Conservation (phyloP, 495 filamentous ascomycete genomes). For the Annulohypoxylon nitens region DNA sequence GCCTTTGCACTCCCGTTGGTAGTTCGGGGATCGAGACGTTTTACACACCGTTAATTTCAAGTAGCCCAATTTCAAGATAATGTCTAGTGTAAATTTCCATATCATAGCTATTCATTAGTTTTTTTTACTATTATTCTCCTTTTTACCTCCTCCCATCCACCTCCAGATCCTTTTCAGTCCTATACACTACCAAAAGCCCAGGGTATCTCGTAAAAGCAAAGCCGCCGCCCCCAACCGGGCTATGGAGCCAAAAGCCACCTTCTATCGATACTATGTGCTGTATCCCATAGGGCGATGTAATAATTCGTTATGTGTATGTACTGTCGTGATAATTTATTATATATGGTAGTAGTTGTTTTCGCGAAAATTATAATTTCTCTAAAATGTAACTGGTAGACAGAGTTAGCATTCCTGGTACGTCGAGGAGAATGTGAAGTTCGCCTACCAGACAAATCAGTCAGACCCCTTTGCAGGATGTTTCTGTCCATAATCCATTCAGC, state of each 20-base stretch:
- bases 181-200: not conserved
- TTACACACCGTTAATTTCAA: not conserved
- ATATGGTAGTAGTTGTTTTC: not conserved
- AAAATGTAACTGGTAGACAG: not conserved
- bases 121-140: not conserved
- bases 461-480: not conserved
- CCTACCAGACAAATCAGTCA: not conserved
- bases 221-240: not conserved
- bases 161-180: not conserved
- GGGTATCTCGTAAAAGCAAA: constrained; percentile 7
- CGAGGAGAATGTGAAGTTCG: not conserved
- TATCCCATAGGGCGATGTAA: not conserved
- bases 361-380: not conserved
- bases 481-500: not conserved
- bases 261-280: not conserved
- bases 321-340: not conserved
- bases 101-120: not conserved
- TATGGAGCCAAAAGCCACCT: not conserved
- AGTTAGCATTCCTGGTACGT: not conserved
- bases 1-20: not conserved
- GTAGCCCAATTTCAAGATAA: not conserved
- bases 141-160: not conserved
- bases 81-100: too few relatives aligned
- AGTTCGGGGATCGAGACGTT: not conserved
- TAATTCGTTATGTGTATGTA: not conserved